Evolutionary conservation across 2,329 filamentous ascomycete genomes (phyloP).

Genomic region (Elsinoe necatrix): DNA sequence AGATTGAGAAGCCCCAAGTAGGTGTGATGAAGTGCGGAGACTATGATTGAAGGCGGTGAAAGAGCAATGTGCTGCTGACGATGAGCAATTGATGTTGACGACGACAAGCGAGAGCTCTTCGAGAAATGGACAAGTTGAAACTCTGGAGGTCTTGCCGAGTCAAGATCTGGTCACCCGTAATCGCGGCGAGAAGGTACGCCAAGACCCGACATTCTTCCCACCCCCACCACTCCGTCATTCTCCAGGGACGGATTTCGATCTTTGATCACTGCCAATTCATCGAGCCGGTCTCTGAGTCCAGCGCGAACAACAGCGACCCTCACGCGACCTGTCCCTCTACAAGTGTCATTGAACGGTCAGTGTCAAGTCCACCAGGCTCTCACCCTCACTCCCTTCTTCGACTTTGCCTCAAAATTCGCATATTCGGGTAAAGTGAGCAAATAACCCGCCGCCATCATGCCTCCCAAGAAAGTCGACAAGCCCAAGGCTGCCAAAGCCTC

Average conservation of each 20-base stretch:
- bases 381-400: not conserved
- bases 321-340: not conserved
- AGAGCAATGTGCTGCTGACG: not conserved
- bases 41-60: not conserved
- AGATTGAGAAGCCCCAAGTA: not conserved
- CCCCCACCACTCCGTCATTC: conserved; percentile 13
- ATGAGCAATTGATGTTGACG: not conserved
- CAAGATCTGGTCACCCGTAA: not conserved
- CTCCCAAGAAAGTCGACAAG: conserved; percentile 59
- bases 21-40: not conserved
- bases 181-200: not conserved
- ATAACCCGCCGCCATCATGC: conserved; percentile 49
- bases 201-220: not conserved
- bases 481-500: conserved; percentile 47
- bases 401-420: not conserved
- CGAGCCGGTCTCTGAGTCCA: conserved; percentile 10
- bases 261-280: conserved; percentile 7
- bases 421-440: not conserved
- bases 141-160: conserved; percentile 1
- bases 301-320: conserved; percentile 8
- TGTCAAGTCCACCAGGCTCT: not conserved
- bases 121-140: conserved; percentile 6
- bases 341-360: not conserved
- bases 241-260: conserved; percentile 1
- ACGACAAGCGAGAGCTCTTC: not conserved